These are phyloP conservation scores for Pseudogymnoascus sp. DNA, from an alignment of 2,329 filamentous ascomycete species.

Conservation along the genomic window DNA sequence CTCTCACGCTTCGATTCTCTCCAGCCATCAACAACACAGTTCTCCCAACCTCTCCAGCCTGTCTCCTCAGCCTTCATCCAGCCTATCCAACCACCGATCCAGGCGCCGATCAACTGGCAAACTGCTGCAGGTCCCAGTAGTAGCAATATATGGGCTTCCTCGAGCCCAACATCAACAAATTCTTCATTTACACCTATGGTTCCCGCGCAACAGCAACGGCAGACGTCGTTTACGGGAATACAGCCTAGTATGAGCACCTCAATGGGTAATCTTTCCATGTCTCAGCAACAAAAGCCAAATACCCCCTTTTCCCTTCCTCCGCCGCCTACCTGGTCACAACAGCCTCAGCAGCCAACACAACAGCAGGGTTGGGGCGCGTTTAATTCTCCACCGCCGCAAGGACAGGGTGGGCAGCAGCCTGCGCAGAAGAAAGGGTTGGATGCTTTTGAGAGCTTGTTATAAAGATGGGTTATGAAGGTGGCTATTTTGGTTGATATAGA, in stretches of 20 bases:
- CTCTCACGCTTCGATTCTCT: constrained; percentile 46
- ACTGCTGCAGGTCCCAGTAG: constrained; percentile 15
- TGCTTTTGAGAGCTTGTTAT: constrained; percentile 48
- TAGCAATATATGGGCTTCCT: constrained; percentile 17
- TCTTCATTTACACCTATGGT: constrained; percentile 13
- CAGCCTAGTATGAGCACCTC: constrained; percentile 32
- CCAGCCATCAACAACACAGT: constrained; percentile 52
- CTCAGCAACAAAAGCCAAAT: constrained; percentile 31
- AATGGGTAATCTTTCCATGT: constrained; percentile 42
- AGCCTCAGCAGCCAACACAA: constrained; percentile 21
- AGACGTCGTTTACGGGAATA: constrained; percentile 19
- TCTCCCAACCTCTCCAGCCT: constrained; percentile 44
- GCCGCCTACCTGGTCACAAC: constrained; percentile 33
- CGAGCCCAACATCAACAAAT: constrained; percentile 22
- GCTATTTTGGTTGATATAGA: not conserved
- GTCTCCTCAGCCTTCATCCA: constrained; percentile 30
- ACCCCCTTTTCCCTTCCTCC: constrained; percentile 51
- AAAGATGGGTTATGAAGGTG: not conserved
- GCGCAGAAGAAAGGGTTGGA: constrained; percentile 38
- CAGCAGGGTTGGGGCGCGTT: constrained; percentile 11
- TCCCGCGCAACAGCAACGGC: constrained; percentile 17
- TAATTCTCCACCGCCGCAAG: constrained; percentile 21
- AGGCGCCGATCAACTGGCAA: constrained; percentile 7
- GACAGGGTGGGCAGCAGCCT: constrained; percentile 15
- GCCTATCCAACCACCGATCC: not conserved